phyloP scores from a whole-genome alignment of 495 filamentous ascomycete genomes.

The Acidiella bohemica region DNA sequence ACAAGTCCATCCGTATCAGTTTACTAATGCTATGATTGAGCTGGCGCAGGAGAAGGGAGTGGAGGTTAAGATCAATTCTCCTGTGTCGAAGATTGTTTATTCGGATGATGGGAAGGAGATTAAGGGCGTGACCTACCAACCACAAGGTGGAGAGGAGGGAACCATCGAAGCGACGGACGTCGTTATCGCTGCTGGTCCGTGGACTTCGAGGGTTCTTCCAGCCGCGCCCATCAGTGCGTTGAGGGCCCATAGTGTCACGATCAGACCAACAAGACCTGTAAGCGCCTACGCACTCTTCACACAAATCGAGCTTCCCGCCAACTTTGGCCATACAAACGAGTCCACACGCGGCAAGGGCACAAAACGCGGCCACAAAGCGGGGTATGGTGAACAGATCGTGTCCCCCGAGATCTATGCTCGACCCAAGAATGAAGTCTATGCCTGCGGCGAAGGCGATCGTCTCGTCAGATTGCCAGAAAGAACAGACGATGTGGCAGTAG shows the following conservation, averaged over 20 bases:
- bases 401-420: slow-evolving; percentile 90
- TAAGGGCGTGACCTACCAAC: slow-evolving; percentile 53
- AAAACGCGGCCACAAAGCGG: slow-evolving; percentile 22
- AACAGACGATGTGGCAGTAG: slow-evolving; percentile 64
- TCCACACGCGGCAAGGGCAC: slow-evolving; percentile 33
- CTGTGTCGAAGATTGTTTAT: slow-evolving; percentile 53
- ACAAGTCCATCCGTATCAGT: slow-evolving; percentile 87
- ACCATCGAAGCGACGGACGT: slow-evolving; percentile 68
- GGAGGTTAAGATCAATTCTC: slow-evolving; percentile 27
- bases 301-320: slow-evolving; percentile 60
- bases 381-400: slow-evolving; percentile 36
- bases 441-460: slow-evolving; percentile 80
- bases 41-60: slow-evolving; percentile 60
- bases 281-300: slow-evolving; percentile 86
- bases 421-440: slow-evolving; percentile 79
- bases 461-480: slow-evolving; percentile 60
- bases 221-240: slow-evolving; percentile 64
- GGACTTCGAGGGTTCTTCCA: slow-evolving; percentile 66
- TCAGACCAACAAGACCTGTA: slow-evolving; percentile 56
- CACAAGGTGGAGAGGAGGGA: slow-evolving; percentile 33
- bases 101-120: slow-evolving; percentile 34
- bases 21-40: slow-evolving; percentile 75
- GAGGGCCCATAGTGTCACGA: slow-evolving; percentile 84
- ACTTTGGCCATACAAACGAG: slow-evolving; percentile 27
- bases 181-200: slow-evolving; percentile 77